A percentile compares a stretch with the other conserved stretches of the same genome.
Conservation (phyloP, 129 eudicot genomes). For the Heracleum sosnowskyi region DNA sequence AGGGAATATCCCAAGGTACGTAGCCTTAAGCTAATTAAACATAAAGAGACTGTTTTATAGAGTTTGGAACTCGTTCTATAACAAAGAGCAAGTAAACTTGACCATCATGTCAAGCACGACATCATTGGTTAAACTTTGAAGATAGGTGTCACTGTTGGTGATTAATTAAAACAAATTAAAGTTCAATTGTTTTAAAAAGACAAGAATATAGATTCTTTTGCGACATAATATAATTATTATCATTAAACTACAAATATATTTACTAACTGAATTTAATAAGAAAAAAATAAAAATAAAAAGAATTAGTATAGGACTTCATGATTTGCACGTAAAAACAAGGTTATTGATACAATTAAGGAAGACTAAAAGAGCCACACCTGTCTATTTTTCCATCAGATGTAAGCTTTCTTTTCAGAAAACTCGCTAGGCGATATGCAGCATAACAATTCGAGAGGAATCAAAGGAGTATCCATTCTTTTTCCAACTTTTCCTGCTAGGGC, state of each 20-base stretch:
- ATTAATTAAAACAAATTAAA: too few relatives aligned
- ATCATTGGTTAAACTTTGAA: too few relatives aligned
- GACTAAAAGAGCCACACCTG: conserved; percentile 51
- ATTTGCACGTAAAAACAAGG: not conserved
- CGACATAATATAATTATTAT: not conserved
- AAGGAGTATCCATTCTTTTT: conserved; percentile 91
- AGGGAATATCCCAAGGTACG: too few relatives aligned
- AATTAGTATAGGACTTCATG: not conserved
- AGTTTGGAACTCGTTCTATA: not conserved
- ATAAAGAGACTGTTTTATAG: too few relatives aligned
- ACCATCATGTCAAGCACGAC: not conserved
- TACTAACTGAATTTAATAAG: not conserved
- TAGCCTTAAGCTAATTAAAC: too few relatives aligned
- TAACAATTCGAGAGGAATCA: conserved; percentile 82
- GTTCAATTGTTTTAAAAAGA: not conserved
- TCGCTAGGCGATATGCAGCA: conserved; percentile 89
- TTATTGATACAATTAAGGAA: not conserved
- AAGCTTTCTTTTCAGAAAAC: conserved; percentile 95
- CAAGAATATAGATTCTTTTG: not conserved
- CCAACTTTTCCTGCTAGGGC: conserved; percentile 87
- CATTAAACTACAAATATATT: not conserved
- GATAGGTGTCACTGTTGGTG: not conserved
- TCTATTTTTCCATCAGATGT: conserved; percentile 97
- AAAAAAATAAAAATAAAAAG: not conserved
- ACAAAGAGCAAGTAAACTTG: not conserved